Base-by-base conservation (phyloP, 176 grass and related monocot species). In the Carex myosuroides region DNA sequence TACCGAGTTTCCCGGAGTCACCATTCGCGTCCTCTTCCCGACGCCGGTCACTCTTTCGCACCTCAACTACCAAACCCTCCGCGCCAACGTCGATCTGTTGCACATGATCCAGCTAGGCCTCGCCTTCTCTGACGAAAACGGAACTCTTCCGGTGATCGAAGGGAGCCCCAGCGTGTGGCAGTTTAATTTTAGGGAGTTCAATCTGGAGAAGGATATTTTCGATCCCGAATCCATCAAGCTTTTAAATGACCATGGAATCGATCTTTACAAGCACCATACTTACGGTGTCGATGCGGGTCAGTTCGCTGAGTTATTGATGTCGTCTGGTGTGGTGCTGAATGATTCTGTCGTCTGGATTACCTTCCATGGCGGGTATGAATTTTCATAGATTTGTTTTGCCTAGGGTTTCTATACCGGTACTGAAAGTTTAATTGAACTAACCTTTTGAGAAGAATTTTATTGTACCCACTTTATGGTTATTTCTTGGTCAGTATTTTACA, bases 101-200 rank as follows among this genome's bases (percentile, higher is more conserved):
- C 92, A 93, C 66, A 87, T 93, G 84, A 93, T 97, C 89, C 94
- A 97, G 87, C 89, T 97, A 10, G 94, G 94, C 11, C 87, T 97
- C 75, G 82, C 84, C 58, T 89, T 97, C 94, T 85, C 89, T 22
- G 79, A 93, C 89, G 64, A 83, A 39, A 33, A n/a, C 2, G 94
- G 94, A 57, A 86, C 50, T 41, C 79, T 97, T 46, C 94, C 94
- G 1, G 68, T 52, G 4, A 32, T 82, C 56, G 94, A 91, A 54
- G 64, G 82, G 46, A 0, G 86, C 39, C 0, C 81, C 64, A 93
- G 94, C 77, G 79, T 86, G 11, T 97, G 94, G 94, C 94, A 97
- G 91, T 97, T 97, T 86, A 97, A 97, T 85, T 97, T 97, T 64
- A 56, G 87, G 29, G 94, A 90, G 30, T 97, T 97, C 84, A 60